Percentiles rank a stretch among this genome's conserved stretches.
phyloP scores from a whole-genome alignment of 805 yeast genomes.

The Candida tallmaniae region DNA sequence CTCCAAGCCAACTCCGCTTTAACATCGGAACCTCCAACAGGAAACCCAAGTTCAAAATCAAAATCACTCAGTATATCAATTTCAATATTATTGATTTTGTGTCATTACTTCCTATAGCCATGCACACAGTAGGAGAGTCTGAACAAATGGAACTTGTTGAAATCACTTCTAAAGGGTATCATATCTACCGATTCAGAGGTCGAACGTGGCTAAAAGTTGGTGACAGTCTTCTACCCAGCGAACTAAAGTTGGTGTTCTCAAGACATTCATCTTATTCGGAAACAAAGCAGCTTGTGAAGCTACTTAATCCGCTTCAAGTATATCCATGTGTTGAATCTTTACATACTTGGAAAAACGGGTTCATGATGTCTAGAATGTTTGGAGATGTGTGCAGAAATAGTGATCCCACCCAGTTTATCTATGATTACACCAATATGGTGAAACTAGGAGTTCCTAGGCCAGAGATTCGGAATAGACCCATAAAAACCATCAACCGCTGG shows the following conservation, averaged over 20 bases:
- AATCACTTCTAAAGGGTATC: constrained; percentile 17
- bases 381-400: constrained; percentile 26
- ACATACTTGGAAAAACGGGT: constrained; percentile 33
- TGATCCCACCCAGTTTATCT: constrained; percentile 4
- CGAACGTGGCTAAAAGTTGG: constrained; percentile 25
- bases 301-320: constrained; percentile 37
- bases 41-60: constrained; percentile 5
- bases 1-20: background rate
- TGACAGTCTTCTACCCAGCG: constrained; percentile 28
- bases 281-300: constrained; percentile 25
- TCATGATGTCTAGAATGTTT: constrained; percentile 37
- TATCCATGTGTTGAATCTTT: constrained; percentile 38
- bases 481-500: constrained; percentile 31
- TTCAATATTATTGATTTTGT: constrained; percentile 33
- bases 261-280: constrained; percentile 47
- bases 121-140: constrained; percentile 8
- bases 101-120: constrained; percentile 20
- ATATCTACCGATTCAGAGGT: constrained; percentile 19
- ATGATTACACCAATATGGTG: constrained; percentile 11
- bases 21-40: background rate
- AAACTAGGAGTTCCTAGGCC: constrained; percentile 16
- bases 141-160: constrained; percentile 11
- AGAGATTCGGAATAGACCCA: constrained; percentile 15
- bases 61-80: constrained; percentile 33
- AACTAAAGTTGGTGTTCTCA: constrained; percentile 36